Evolutionary conservation across 108 stramenopile species (phyloP).

Genomic region (Nannochloropsis granulata): DNA sequence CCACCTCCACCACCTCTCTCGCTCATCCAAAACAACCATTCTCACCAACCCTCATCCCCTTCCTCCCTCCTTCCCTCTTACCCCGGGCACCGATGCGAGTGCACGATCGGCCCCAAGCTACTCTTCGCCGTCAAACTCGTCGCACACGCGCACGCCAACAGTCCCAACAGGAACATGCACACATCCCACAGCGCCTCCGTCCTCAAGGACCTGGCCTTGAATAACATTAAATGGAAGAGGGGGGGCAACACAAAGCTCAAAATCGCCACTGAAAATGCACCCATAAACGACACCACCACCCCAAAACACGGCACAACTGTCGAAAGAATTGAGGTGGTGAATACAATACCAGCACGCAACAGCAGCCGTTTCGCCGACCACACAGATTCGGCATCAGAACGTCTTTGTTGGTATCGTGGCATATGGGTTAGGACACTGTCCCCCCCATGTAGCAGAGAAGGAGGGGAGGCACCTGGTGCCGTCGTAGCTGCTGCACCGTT

Average conservation of each 20-base stretch:
- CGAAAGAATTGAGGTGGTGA: constrained; percentile 16
- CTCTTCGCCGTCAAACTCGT: constrained; percentile 3
- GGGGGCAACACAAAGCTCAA: constrained; percentile 27
- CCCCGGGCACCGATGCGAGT: neutral
- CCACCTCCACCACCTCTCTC: too few species aligned
- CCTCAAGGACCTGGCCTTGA: neutral
- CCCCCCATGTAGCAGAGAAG: neutral
- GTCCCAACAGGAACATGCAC: constrained; percentile 1
- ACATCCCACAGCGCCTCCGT: neutral
- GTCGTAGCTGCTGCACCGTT: neutral
- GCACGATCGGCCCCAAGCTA: neutral
- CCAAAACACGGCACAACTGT: constrained; percentile 26
- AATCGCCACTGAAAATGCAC: constrained; percentile 22
- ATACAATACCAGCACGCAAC: constrained; percentile 4
- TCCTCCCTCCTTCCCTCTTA: neutral
- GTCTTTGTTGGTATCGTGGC: neutral
- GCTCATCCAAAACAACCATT: too few species aligned
- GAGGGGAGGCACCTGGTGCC: neutral
- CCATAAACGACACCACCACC: constrained; percentile 22
- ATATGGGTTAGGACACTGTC: neutral
- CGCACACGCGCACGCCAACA: constrained; percentile 11
- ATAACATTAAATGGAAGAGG: constrained; percentile 18
- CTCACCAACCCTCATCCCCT: too few species aligned
- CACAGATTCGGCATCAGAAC: neutral
- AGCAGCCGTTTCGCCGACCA: neutral